A percentile compares a stretch with the other conserved stretches of the same genome.
Conservation (phyloP, 2,329 filamentous ascomycete species). For the Pseudocercospora musae region DNA sequence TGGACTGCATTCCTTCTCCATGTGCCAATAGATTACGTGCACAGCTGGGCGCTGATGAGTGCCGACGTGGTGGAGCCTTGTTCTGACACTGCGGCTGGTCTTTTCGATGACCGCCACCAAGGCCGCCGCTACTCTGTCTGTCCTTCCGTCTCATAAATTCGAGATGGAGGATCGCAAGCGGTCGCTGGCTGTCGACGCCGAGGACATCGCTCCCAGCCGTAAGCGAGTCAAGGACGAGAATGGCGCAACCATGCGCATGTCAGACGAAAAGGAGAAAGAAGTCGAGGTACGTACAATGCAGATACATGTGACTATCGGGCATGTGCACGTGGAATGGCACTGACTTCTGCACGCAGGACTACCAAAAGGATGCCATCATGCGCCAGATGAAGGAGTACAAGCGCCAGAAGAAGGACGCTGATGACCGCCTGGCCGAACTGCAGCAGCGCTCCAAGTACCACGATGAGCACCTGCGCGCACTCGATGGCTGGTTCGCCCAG, state of each 20-base stretch:
- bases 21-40: neutral
- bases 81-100: conserved; percentile 5
- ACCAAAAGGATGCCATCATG: conserved; percentile 93
- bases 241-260: conserved; percentile 64
- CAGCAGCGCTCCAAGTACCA: conserved; percentile 76
- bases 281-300: conserved; percentile 61
- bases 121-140: conserved; percentile 35
- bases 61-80: neutral
- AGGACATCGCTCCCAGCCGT: conserved; percentile 81
- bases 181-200: conserved; percentile 73
- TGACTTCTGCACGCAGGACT: conserved; percentile 56
- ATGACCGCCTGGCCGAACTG: conserved; percentile 76
- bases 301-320: neutral
- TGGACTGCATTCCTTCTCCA: neutral
- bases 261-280: conserved; percentile 68
- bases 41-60: conserved; percentile 12
- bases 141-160: conserved; percentile 69
- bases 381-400: conserved; percentile 99
- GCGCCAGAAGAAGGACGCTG: conserved; percentile 77
- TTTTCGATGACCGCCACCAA: conserved; percentile 30
- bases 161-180: conserved; percentile 99
- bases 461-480: conserved; percentile 85
- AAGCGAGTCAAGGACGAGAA: conserved; percentile 80
- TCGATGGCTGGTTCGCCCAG: conserved; percentile 94
- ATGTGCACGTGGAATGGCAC: neutral